Evolutionary conservation across 495 filamentous ascomycete species (phyloP), one percentile per base, ranked within the genome.

Genomic region (Xylaria intraflava): DNA sequence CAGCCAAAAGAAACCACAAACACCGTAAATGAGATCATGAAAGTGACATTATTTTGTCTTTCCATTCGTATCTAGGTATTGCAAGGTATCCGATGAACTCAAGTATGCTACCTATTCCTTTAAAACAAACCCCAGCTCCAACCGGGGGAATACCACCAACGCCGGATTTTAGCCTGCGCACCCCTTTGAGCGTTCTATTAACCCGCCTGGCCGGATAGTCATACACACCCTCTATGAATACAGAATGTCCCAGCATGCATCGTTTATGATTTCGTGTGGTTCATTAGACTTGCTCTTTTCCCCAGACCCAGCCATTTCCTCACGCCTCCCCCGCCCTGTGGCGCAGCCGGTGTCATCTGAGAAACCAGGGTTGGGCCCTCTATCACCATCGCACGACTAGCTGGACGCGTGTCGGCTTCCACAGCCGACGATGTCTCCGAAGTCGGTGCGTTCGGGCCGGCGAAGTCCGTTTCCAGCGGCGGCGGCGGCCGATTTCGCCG

Each of bases 261-360:
- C 24, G 9, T 45, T 26, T 50, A 47, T 62, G 55, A 66, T 45
- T 51, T 60, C 38, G 62, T 61, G 12, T 62, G 62, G 14, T 58
- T 72, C 47, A 68, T 63, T 38, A 67, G 29, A 31, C 64, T 73
- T 39, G 65, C 59, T 41, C 67, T 65, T 36, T 63, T 58, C 24
- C 66, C 69, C 10, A 72, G 56, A 1, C 63, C 64, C 0, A 75
- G 56, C 72, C 72, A 75, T 51, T 69, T 70, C 41, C 69, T 65
- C 65, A 62, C 46, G 23, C 65, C 56, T 22, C 65, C 56, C 7
- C 51, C 51, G 7, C 48, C 48, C 19, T 55, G 62, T 23, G 53
- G 29, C 19, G 36, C 51, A 9, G 11, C 31, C 10, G 59, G 44
- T 8, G 59, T 45, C 22, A 49, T 23, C 35, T 38, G 14, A 19